Conservation (phyloP, 2,329 filamentous ascomycete species). For the Botrytis elliptica region DNA sequence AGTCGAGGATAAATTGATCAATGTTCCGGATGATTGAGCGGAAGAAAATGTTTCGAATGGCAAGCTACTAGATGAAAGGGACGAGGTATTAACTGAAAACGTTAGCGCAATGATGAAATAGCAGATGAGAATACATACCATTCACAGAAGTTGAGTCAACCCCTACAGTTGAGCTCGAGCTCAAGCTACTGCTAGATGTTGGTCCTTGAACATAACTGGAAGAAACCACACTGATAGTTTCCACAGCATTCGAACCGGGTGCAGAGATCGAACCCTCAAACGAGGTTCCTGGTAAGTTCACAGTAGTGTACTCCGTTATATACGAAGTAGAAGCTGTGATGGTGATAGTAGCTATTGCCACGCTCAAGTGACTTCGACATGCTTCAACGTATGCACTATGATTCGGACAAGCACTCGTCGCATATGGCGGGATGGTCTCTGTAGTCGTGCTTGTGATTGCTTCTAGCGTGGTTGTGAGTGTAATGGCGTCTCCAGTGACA, state of each 20-base stretch:
- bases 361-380: background rate
- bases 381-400: constrained; percentile 11
- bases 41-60: background rate
- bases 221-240: background rate
- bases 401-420: background rate
- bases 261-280: background rate
- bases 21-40: background rate
- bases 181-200: background rate
- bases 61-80: background rate
- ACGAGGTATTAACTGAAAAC: background rate
- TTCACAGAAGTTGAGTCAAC: background rate
- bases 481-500: background rate
- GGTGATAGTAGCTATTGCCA: background rate
- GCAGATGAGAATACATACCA: background rate
- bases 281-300: background rate
- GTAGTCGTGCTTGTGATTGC: background rate
- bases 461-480: constrained; percentile 4
- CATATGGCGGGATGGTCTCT: background rate
- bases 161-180: background rate
- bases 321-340: constrained; percentile 11
- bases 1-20: background rate
- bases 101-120: background rate
- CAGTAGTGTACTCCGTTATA: background rate
- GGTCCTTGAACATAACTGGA: background rate
- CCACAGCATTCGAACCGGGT: background rate